Base-by-base conservation (phyloP, 208 protist species). In the Crithidia bombi region DNA sequence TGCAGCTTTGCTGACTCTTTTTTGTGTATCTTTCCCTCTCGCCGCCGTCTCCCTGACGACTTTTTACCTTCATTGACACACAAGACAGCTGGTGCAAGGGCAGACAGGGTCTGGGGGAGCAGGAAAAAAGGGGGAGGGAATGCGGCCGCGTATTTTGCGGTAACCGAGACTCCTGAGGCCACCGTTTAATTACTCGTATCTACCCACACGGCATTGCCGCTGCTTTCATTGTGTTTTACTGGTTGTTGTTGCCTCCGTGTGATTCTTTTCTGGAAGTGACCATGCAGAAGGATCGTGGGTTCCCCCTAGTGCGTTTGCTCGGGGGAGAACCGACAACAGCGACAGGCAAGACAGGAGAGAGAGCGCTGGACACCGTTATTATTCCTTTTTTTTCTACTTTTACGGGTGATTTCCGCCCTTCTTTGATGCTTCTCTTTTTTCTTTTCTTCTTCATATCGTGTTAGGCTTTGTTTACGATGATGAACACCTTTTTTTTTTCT, bases 91-190 rank as follows among this genome's bases (percentile, higher is more conserved):
- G 2, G 11, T 39, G 23, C 3, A 7, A 15, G 51, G 11, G 2
- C 2, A 17, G 30, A 3, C 5, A 43, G 52, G 12, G 33, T 33
- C 5, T 17, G 19, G 36, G 11, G 47, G 61, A 5, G 14, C 36
- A 55, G 61, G 43, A n/a, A 50, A 5, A 32, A 58, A 9, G 19
- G 54, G 54, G 23, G 49, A 41, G 14, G 44, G 44, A n/a, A n/a
- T n/a, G n/a, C n/a, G n/a, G 4, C 52, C 33, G 41, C 41, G 26
- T 51, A 43, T 64, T 49, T 49, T 2, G 25, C 23, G 28, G 25
- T 51, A 9, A n/a, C 12, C 25, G 57, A 64, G 57, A 64, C n/a
- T 36, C 41, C 57, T 64, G 57, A 64, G 57, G 57, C 57, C 57
- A 64, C 57, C 57, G n/a, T 64, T 51, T 38, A 21, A 30, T 21